A percentile compares a stretch with the other conserved stretches of the same genome.
Evolutionary conservation across 176 grass and related monocot species (phyloP).

Genomic region (Triticum aestivum): DNA sequence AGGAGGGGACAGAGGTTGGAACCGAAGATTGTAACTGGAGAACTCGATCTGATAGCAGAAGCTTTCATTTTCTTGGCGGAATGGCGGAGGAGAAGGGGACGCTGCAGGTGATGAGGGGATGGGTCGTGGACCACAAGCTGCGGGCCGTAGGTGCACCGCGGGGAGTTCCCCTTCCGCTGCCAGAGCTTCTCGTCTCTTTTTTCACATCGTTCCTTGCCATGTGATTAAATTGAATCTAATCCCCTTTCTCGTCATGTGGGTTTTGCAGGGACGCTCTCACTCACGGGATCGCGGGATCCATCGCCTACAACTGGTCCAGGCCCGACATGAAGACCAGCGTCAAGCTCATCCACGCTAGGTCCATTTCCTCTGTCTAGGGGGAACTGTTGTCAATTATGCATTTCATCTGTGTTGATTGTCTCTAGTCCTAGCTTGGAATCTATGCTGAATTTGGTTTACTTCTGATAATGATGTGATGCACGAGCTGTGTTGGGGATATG

Average conservation of each 20-base stretch:
- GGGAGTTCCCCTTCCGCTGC: neutral
- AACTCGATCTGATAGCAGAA: neutral
- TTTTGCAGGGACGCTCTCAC: constrained; percentile 58
- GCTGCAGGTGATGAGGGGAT: constrained; percentile 52
- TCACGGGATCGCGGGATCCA: constrained; percentile 67
- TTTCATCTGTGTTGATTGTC: no score
- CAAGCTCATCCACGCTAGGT: no score
- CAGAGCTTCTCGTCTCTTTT: neutral
- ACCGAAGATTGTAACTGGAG: neutral
- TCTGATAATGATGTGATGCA: no score
- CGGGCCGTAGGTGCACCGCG: constrained; percentile 55
- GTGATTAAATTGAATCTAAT: neutral
- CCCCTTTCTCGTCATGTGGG: neutral
- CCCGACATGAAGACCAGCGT: constrained; percentile 66
- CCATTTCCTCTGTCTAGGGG: no score
- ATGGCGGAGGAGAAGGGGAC: constrained; percentile 54
- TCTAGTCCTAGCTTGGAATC: no score
- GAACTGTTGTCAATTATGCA: no score
- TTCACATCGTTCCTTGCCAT: neutral
- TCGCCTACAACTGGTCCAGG: constrained; percentile 90
- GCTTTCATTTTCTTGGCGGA: neutral
- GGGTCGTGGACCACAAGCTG: constrained; percentile 79
- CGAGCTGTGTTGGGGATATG: no score
- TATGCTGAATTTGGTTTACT: no score
- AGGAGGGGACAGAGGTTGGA: no score